Evolutionary conservation across 139 green algal genomes (phyloP).

Genomic region (Edaphochlamys debaryana): DNA sequence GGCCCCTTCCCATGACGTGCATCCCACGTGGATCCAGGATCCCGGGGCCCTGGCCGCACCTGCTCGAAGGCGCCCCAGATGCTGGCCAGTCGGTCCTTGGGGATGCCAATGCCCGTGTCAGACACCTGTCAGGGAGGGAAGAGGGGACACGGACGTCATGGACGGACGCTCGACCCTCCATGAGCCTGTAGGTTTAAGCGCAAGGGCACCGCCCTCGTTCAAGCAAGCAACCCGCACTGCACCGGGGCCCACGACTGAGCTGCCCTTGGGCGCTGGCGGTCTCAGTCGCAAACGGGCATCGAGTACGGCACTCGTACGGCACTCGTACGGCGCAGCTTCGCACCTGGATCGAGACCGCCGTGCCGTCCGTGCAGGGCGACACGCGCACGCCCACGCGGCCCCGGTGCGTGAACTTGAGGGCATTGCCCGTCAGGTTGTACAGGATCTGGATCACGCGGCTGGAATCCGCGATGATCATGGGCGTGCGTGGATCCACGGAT

Average conservation of each 20-base stretch:
- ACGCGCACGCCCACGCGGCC: conserved; percentile 47
- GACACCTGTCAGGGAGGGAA: no score
- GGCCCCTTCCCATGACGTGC: no score
- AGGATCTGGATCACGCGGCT: conserved; percentile 56
- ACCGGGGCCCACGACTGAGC: not conserved
- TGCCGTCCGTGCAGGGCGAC: conserved; percentile 23
- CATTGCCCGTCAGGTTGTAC: conserved; percentile 57
- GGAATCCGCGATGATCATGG: conserved; percentile 52
- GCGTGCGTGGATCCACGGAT: conserved; percentile 43
- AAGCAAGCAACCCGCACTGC: conserved; percentile 2
- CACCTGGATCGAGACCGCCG: conserved; percentile 2
- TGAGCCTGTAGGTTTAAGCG: no score
- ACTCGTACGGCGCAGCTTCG: no score
- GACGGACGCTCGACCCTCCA: no score
- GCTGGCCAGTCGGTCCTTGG: conserved; percentile 56
- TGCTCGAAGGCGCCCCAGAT: conserved; percentile 77
- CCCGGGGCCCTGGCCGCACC: conserved; percentile 37
- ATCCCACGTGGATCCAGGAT: no score
- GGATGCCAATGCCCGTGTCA: conserved; percentile 76
- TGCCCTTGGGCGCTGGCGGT: no score
- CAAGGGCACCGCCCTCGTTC: no score
- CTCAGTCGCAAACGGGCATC: no score
- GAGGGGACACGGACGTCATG: no score
- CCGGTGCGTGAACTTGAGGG: conserved; percentile 61
- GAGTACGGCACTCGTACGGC: no score